Conservation (phyloP, 768 basidiomycete species). For the Tremella fuciformis region DNA sequence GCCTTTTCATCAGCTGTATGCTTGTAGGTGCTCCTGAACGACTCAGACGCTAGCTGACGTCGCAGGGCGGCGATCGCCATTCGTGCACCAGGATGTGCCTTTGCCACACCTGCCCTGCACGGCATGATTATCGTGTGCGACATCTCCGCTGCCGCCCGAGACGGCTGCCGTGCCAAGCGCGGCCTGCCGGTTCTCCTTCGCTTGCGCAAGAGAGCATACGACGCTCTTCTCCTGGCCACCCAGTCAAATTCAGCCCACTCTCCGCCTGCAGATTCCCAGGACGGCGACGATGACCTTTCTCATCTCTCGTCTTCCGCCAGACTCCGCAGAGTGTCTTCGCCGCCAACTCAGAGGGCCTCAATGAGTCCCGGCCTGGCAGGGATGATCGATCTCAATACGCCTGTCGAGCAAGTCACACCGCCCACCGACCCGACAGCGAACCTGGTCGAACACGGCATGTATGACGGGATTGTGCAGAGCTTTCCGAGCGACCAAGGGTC, state of each 20-base stretch:
- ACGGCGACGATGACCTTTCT: conserved; percentile 45
- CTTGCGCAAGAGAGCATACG: conserved; percentile 40
- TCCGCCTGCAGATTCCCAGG: not conserved
- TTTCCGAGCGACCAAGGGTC: conserved; percentile 13
- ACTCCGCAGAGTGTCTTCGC: conserved; percentile 30
- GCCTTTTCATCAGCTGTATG: conserved; percentile 48
- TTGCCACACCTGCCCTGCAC: conserved; percentile 45
- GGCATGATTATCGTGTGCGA: conserved; percentile 48
- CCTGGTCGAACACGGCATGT: conserved; percentile 24
- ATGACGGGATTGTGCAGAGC: conserved; percentile 29
- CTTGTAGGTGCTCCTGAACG: conserved; percentile 27
- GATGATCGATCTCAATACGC: conserved; percentile 1
- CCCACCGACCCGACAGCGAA: conserved; percentile 12
- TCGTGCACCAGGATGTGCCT: conserved; percentile 41
- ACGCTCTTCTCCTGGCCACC: conserved; percentile 20
- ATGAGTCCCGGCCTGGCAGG: not conserved
- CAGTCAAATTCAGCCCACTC: not conserved
- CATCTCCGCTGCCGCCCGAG: conserved; percentile 42
- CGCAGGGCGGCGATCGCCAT: conserved; percentile 45
- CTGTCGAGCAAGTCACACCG: not conserved
- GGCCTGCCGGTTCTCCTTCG: conserved; percentile 44
- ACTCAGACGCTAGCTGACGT: conserved; percentile 6
- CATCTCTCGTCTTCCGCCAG: conserved; percentile 38
- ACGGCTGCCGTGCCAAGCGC: conserved; percentile 48
- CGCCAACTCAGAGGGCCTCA: not conserved